Percentiles rank a stretch among this genome's conserved stretches.
Evolutionary conservation across 805 yeast species (phyloP).

Genomic region (Saccharomycopsis microspora): DNA sequence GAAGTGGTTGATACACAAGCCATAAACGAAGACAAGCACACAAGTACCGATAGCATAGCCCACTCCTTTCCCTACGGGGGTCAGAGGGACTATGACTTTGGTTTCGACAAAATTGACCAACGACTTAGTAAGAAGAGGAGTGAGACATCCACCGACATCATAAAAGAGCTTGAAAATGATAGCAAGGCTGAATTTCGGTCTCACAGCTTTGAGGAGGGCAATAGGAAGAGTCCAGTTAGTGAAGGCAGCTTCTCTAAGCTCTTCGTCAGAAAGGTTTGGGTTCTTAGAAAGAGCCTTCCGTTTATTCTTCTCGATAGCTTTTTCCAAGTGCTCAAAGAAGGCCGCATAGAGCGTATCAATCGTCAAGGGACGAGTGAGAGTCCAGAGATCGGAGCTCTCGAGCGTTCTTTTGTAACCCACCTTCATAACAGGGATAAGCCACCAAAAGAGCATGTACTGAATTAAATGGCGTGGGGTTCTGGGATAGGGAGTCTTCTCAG

Average conservation of each 20-base stretch:
- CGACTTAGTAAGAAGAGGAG: constrained; percentile 43
- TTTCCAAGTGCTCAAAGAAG: constrained; percentile 26
- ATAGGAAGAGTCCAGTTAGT: constrained; percentile 25
- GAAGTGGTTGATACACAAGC: constrained; percentile 37
- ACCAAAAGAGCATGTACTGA: constrained; percentile 44
- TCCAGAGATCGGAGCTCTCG: constrained; percentile 49
- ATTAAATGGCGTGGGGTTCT: constrained; percentile 25
- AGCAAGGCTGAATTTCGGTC: constrained; percentile 30
- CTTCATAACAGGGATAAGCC: constrained; percentile 52
- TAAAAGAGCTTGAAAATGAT: constrained; percentile 31
- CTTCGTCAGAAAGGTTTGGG: constrained; percentile 28
- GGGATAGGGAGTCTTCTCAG: constrained; percentile 36
- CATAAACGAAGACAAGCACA: constrained; percentile 28
- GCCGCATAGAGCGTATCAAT: constrained; percentile 28
- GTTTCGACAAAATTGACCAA: constrained; percentile 42
- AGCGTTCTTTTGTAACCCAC: constrained; percentile 67
- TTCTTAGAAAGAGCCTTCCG: constrained; percentile 22
- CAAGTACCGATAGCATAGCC: constrained; percentile 50
- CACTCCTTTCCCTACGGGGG: constrained; percentile 29
- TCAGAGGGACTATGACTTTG: constrained; percentile 20
- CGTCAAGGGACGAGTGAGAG: constrained; percentile 30
- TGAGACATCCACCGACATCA: constrained; percentile 36
- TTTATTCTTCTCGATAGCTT: constrained; percentile 24
- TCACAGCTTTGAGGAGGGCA: constrained; percentile 42
- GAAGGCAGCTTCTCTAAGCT: constrained; percentile 27